Conservation (phyloP, 202 grass and related monocot species). For the Panicum virgatum region DNA sequence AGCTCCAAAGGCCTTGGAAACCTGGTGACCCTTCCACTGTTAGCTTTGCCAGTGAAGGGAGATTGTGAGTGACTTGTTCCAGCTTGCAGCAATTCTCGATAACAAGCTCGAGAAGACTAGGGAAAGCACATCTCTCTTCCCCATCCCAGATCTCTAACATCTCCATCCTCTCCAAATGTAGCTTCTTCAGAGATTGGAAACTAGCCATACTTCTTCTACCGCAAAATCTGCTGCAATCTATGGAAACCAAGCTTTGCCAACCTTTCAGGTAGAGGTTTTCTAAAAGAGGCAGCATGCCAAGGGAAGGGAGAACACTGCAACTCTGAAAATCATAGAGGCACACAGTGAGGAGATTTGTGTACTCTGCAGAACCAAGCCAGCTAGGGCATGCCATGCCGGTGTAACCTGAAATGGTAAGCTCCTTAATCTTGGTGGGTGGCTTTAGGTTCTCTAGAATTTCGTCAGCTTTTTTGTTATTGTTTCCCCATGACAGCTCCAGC, state of each 20-base stretch:
- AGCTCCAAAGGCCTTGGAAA: constrained; percentile 19
- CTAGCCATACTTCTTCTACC: not conserved
- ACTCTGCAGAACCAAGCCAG: constrained; percentile 35
- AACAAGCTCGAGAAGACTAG: constrained; percentile 40
- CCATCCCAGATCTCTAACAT: constrained; percentile 35
- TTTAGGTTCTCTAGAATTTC: constrained; percentile 35
- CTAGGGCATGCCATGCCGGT: not conserved
- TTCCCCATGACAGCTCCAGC: constrained; percentile 45
- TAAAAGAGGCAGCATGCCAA: constrained; percentile 37
- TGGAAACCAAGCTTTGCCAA: constrained; percentile 9
- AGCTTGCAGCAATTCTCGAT: constrained; percentile 41
- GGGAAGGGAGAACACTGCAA: constrained; percentile 29
- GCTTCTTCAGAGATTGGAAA: constrained; percentile 38
- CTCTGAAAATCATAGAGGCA: constrained; percentile 14
- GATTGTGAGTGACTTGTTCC: constrained; percentile 37
- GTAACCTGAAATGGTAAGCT: constrained; percentile 45
- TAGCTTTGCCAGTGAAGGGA: constrained; percentile 43
- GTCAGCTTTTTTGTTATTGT: not conserved
- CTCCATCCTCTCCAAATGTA: constrained; percentile 44
- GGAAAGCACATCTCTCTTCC: constrained; percentile 10
- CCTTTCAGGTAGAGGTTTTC: constrained; percentile 35
- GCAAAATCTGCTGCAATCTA: constrained; percentile 30
- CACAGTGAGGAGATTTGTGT: constrained; percentile 11
- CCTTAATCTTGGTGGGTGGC: constrained; percentile 18
- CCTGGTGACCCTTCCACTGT: constrained; percentile 24